Conservation (phyloP, 2,329 filamentous ascomycete genomes). For the Trichoderma sp. region DNA sequence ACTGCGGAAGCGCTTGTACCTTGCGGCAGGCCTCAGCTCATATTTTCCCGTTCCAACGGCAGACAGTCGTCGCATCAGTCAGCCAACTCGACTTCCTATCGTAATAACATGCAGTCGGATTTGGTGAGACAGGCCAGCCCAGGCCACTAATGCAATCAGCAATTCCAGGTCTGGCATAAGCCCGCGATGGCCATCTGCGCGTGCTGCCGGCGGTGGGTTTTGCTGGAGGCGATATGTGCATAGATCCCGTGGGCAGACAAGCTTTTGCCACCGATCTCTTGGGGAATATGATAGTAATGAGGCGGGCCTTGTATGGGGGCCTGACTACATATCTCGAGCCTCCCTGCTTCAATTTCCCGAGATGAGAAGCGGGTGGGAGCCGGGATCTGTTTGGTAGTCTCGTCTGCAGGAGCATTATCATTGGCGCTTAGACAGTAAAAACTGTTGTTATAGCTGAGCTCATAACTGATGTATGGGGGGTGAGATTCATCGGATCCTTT, state of each 20-base stretch:
- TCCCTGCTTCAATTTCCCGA: neutral
- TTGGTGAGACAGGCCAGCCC: conserved; percentile 13
- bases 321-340: neutral
- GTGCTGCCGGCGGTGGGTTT: neutral
- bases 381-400: neutral
- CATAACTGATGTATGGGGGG: neutral
- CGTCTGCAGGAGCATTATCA: neutral
- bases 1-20: conserved; percentile 2
- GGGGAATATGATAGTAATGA: neutral
- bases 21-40: neutral
- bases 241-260: neutral
- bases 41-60: neutral
- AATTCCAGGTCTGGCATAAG: conserved; percentile 1
- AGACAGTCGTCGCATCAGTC: neutral
- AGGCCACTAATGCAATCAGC: conserved; percentile 6
- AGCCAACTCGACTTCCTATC: neutral
- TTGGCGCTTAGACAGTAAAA: neutral
- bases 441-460: neutral
- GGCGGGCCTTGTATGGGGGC: neutral
- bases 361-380: neutral
- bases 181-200: neutral
- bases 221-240: neutral
- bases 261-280: neutral
- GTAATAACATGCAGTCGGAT: neutral
- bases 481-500: neutral